phyloP scores from a whole-genome alignment of 2,329 filamentous ascomycete genomes.

The Fusarium oxysporum region DNA sequence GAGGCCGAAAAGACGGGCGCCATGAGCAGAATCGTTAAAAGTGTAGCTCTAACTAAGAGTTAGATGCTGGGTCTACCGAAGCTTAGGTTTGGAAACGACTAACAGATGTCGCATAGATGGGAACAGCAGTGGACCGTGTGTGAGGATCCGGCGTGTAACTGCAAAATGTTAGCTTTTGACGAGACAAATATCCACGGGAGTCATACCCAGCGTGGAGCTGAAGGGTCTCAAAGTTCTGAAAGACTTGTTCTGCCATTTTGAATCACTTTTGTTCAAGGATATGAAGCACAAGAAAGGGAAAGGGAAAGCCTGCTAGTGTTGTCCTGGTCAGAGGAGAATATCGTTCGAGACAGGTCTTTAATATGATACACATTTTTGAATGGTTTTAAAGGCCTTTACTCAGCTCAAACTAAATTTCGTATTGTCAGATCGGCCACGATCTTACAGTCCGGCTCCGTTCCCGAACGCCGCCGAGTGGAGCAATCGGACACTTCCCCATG shows the following conservation, averaged over 20 bases:
- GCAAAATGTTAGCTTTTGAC: conserved; percentile 22
- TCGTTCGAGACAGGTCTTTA: neutral
- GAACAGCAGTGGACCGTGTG: conserved; percentile 90
- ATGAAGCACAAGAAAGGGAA: neutral
- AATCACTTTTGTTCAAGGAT: neutral
- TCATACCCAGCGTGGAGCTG: conserved; percentile 86
- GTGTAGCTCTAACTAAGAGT: conserved; percentile 75
- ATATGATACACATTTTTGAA: neutral
- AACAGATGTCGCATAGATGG: conserved; percentile 90
- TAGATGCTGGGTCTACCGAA: fast-evolving
- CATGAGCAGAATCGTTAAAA: conserved; percentile 97
- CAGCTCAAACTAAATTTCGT: neutral
- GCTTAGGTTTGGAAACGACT: neutral
- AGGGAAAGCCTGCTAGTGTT: neutral
- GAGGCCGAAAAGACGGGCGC: conserved; percentile 92
- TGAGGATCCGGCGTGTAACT: conserved; percentile 66
- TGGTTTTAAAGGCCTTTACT: fast-evolving
- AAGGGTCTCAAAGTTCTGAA: conserved; percentile 80
- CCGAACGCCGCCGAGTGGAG: neutral
- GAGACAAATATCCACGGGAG: neutral
- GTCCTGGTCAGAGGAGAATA: neutral
- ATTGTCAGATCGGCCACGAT: neutral
- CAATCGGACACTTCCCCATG: neutral
- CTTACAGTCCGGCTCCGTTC: neutral
- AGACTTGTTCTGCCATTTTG: neutral